phyloP scores from a whole-genome alignment of 805 yeast species.

The Candida broadrunensis region DNA sequence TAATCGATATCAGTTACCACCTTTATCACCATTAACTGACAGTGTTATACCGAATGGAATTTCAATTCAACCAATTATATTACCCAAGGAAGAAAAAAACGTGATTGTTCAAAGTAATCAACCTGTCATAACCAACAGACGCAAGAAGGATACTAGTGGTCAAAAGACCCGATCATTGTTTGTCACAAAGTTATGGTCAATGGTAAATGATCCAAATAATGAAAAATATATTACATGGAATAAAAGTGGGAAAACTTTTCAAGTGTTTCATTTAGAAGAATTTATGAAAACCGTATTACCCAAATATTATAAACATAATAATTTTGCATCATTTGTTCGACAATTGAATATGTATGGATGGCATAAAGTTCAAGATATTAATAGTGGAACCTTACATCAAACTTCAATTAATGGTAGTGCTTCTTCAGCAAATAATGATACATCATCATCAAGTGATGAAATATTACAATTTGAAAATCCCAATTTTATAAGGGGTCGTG shows the following conservation, averaged over 20 bases:
- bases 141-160: slow-evolving; percentile 27
- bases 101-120: neutral
- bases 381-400: slow-evolving; percentile 55
- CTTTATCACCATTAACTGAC: slow-evolving; percentile 27
- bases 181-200: slow-evolving; percentile 90
- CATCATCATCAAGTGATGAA: slow-evolving; percentile 61
- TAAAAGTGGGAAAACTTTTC: slow-evolving; percentile 79
- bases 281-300: slow-evolving; percentile 86
- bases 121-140: neutral
- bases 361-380: slow-evolving; percentile 96
- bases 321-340: slow-evolving; percentile 92
- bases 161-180: slow-evolving; percentile 80
- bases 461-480: slow-evolving; percentile 88
- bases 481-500: slow-evolving; percentile 70
- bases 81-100: neutral
- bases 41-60: slow-evolving; percentile 23
- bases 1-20: slow-evolving; percentile 16
- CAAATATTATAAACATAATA: slow-evolving; percentile 89
- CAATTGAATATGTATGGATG: slow-evolving; percentile 98
- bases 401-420: slow-evolving; percentile 12
- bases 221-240: slow-evolving; percentile 77
- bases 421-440: slow-evolving; percentile 16
- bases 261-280: slow-evolving; percentile 77
- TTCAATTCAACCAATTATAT: slow-evolving; percentile 14
- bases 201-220: slow-evolving; percentile 83